Base-by-base conservation (phyloP, 1,284 basidiomycete species). In the Leccinum subfulvum region DNA sequence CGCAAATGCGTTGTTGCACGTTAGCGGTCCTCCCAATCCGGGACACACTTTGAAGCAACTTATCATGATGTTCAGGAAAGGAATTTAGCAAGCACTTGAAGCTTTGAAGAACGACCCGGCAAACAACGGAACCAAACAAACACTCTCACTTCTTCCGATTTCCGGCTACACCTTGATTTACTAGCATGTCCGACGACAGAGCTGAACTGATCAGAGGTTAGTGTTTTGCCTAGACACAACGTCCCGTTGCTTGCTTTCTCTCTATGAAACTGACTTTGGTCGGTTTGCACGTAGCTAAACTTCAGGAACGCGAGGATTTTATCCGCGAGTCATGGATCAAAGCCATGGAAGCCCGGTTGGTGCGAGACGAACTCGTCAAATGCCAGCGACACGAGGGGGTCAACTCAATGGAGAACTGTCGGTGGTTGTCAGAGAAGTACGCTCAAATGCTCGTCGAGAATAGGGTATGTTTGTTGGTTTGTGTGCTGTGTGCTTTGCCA, bases 271-370 rank as follows among this genome's bases (percentile, higher is more conserved):
- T 33, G 41, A 57, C 30, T 37, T 26, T 14, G 26, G 53, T 59
- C 7, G 58, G 18, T 55, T 10, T 52, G 56, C 14, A 59, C 16
- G 11, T 28, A 91, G 89, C 82, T 28, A 85, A 83, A 73, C 74
- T 90, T 55, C 76, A 83, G 67, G 83, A 84, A 67, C 90, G 92
- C 57, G 94, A 97, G 64, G 81, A 88, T 56, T 83, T 87, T 77
- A 83, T 98, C 71, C 90, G 94, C 64, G 94, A 97, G 79, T 91
- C 91, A 62, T 99, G 97, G 97, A 84, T 98, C 54, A 90, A 89
- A 72, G 89, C 92, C 28, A 97, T 98, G 95, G 94, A 98, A 78
- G 88, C 90, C 26, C 87, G 94, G 57, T 82, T 99, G 63, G 94
- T 98, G 59, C 88, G 90, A 66, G 90, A 94, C 66, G 93, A 97